Base-by-base conservation (phyloP, 2,329 filamentous ascomycete species). In the Metarhizium sp. region DNA sequence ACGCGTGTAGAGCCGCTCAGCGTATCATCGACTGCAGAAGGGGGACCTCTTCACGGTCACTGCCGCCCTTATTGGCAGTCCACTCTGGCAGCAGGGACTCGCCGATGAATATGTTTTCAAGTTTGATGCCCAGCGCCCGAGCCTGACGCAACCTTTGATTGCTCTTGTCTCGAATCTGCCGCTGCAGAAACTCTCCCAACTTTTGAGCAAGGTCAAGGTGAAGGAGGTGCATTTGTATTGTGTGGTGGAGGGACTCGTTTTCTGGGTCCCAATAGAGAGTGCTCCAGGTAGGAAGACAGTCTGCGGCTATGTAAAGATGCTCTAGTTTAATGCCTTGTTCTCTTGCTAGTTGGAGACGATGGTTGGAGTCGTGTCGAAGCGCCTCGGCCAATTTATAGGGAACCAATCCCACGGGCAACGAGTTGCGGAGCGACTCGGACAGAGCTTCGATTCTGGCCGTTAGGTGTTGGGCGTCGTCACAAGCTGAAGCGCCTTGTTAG, bases 281-380 rank as follows among this genome's bases (percentile, higher is more conserved):
- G 1, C 56, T 29, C 69, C 69, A 71, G 2, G 59, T 56, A 0
- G 66, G 66, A 2, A 70, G 58, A 6, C 69, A 69, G 30, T 71
- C 63, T 0, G 61, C 52, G 2, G 61, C 67, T 3, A 70, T 61
- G 30, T 38, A 52, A 5, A 71, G 54, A 0, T 64, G 58, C 1
- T 45, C 32, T 0, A 69, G 51, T 1, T 10, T 2, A 1, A 61
- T 25, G 3, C 61, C 60, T 0, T 57, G 53, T 1, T 18, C 14
- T 10, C 53, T 57, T 2, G 69, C 69, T 18, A 57, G 38, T 1
- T 61, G 53, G 0, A 71, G 58, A 14, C 62, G 63, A 0, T 29
- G n/a, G 20, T 65, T 67, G 0, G 63, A 62, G 4, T 58, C 54
- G 11, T 51, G 57, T n/a, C 60, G 55, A 8, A 69, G 13, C 18